Evolutionary conservation across 805 yeast species (phyloP).

Genomic region (Lipomyces orientalis): DNA sequence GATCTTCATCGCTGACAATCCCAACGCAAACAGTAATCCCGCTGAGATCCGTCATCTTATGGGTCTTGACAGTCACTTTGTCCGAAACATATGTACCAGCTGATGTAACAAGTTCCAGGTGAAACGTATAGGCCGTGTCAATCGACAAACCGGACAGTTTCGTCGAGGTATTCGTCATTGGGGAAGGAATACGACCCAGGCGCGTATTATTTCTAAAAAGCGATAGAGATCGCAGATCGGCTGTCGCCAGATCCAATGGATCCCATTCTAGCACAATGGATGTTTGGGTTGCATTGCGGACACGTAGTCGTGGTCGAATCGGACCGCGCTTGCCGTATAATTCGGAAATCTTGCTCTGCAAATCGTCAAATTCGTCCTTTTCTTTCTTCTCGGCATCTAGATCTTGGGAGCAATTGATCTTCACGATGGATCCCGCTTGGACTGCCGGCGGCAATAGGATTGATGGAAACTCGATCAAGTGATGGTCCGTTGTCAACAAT

Average conservation of each 20-base stretch:
- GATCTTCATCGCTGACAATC: constrained; percentile 57
- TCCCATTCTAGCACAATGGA: constrained; percentile 97
- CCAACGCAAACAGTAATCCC: constrained; percentile 94
- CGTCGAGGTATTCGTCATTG: constrained; percentile 75
- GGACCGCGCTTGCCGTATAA: constrained; percentile 80
- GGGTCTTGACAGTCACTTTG: constrained; percentile 73
- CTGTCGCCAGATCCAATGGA: constrained; percentile 77
- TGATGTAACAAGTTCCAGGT: constrained; percentile 79
- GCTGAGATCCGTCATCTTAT: constrained; percentile 91
- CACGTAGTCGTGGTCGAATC: constrained; percentile 66
- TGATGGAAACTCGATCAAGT: constrained; percentile 95
- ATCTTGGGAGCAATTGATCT: constrained; percentile 82
- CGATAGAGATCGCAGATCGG: constrained; percentile 74
- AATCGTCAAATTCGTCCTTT: constrained; percentile 58
- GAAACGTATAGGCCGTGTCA: constrained; percentile 80
- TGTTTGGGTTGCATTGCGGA: constrained; percentile 87
- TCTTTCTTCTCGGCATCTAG: constrained; percentile 67
- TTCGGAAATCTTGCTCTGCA: constrained; percentile 75
- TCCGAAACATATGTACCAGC: constrained; percentile 86
- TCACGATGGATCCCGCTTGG: constrained; percentile 88
- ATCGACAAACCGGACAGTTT: constrained; percentile 91
- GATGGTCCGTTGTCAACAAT: constrained; percentile 87
- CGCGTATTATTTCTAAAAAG: constrained; percentile 72
- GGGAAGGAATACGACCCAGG: constrained; percentile 83
- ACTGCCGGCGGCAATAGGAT: constrained; percentile 88